Percentiles rank a stretch among this genome's conserved stretches.
Conservation (phyloP, 768 basidiomycete genomes). For the Tremella fuciformis region DNA sequence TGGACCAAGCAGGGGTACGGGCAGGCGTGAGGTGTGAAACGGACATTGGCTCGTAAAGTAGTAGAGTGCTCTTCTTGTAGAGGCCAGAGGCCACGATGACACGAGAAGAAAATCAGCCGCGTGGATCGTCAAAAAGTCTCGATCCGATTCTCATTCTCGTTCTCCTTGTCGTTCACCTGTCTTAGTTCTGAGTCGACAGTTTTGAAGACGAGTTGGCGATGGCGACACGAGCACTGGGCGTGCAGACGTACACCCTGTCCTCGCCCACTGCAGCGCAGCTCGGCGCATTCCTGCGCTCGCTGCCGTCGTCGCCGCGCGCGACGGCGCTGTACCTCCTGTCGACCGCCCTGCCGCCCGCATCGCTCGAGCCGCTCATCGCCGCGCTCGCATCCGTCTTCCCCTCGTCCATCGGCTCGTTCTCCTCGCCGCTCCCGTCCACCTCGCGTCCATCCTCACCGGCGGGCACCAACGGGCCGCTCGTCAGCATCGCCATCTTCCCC, state of each 20-base stretch:
- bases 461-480: not conserved
- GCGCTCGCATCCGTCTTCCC: slow-evolving; percentile 18
- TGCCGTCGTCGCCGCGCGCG: slow-evolving; percentile 1
- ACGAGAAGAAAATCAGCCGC: too few relatives aligned
- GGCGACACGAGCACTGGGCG: too few relatives aligned
- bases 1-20: slow-evolving; percentile 22
- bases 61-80: too few relatives aligned
- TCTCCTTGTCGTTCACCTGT: too few relatives aligned
- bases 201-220: too few relatives aligned
- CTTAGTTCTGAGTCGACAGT: too few relatives aligned
- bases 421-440: too few relatives aligned
- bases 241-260: slow-evolving; percentile 19
- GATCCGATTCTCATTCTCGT: too few relatives aligned
- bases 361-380: slow-evolving; percentile 12
- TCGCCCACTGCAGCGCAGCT: slow-evolving; percentile 29
- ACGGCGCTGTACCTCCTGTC: slow-evolving; percentile 32
- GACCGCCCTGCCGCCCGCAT: slow-evolving; percentile 17
- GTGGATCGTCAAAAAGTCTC: too few relatives aligned
- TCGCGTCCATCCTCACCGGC: not conserved
- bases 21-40: not conserved
- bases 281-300: slow-evolving; percentile 12
- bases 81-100: too few relatives aligned
- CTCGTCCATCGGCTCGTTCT: slow-evolving; percentile 31
- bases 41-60: too few relatives aligned
- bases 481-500: slow-evolving; percentile 27